phyloP scores from a whole-genome alignment of 2,329 filamentous ascomycete genomes.

The Kalmusia sp. region DNA sequence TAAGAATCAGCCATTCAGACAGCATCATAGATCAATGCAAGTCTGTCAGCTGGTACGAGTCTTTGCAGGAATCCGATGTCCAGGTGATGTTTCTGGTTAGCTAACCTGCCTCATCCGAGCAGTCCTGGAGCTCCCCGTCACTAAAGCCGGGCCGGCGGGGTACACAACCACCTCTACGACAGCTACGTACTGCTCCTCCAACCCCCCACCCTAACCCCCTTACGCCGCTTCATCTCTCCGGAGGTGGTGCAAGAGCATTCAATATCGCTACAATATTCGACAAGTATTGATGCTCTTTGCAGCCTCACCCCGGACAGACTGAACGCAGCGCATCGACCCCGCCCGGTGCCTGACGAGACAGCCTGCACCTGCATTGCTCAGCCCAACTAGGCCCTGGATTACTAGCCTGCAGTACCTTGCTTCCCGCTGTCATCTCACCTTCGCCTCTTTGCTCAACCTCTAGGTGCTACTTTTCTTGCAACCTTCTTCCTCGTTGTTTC shows the following conservation, averaged over 20 bases:
- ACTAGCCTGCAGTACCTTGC: conserved; percentile 16
- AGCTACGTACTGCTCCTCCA: conserved; percentile 5
- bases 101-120: conserved; percentile 2
- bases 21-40: conserved; percentile 12
- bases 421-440: conserved; percentile 15
- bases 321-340: conserved; percentile 8
- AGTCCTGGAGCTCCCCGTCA: not conserved
- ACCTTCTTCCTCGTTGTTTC: not conserved
- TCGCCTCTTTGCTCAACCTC: not conserved
- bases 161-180: not conserved
- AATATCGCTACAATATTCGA: conserved; percentile 10
- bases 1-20: no score
- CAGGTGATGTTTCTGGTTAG: conserved; percentile 17
- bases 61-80: conserved; percentile 5
- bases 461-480: not conserved
- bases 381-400: conserved; percentile 4
- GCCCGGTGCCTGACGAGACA: conserved; percentile 17
- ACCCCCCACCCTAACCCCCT: conserved; percentile 16
- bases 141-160: not conserved
- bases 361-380: conserved; percentile 9
- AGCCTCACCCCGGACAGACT: conserved; percentile 25
- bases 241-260: conserved; percentile 35
- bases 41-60: not conserved
- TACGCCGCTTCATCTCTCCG: conserved; percentile 21
- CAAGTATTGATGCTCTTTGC: conserved; percentile 38